Conservation (phyloP, 1,284 basidiomycete genomes). For the Puccinia hordei region DNA sequence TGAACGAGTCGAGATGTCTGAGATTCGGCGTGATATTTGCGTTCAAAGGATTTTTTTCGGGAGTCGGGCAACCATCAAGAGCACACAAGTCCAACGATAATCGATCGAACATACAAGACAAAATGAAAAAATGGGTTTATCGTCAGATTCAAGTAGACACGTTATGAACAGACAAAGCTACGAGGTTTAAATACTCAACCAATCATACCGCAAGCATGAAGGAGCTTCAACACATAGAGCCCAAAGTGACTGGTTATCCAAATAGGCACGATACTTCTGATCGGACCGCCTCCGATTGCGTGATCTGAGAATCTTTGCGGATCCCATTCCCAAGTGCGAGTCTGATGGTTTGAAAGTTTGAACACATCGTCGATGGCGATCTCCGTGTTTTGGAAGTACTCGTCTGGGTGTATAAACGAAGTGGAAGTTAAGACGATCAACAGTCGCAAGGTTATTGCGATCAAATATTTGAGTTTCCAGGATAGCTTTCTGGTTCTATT, state of each 20-base stretch:
- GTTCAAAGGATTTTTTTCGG: neutral
- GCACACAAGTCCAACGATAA: neutral
- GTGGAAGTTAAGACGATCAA: constrained; percentile 55
- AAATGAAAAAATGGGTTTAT: neutral
- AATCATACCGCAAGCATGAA: neutral
- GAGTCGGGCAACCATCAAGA: neutral
- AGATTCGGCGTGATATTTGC: neutral
- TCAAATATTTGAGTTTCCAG: constrained; percentile 52
- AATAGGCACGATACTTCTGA: constrained; percentile 55
- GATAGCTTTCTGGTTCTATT: constrained; percentile 55
- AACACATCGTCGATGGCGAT: constrained; percentile 53
- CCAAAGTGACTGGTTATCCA: constrained; percentile 50
- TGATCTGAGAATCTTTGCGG: constrained; percentile 36
- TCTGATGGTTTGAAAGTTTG: constrained; percentile 11
- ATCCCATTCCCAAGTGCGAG: constrained; percentile 43
- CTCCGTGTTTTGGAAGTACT: constrained; percentile 60
- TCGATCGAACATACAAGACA: neutral
- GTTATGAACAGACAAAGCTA: neutral
- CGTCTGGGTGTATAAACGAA: constrained; percentile 59
- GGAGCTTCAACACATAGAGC: constrained; percentile 49
- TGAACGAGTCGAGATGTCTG: constrained; percentile 45
- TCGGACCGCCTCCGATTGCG: constrained; percentile 48
- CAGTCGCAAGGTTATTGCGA: constrained; percentile 55
- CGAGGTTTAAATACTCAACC: neutral
- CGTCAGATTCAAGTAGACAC: neutral